Conservation (phyloP, 2,329 filamentous ascomycete species). For the Alternaria burnsii region DNA sequence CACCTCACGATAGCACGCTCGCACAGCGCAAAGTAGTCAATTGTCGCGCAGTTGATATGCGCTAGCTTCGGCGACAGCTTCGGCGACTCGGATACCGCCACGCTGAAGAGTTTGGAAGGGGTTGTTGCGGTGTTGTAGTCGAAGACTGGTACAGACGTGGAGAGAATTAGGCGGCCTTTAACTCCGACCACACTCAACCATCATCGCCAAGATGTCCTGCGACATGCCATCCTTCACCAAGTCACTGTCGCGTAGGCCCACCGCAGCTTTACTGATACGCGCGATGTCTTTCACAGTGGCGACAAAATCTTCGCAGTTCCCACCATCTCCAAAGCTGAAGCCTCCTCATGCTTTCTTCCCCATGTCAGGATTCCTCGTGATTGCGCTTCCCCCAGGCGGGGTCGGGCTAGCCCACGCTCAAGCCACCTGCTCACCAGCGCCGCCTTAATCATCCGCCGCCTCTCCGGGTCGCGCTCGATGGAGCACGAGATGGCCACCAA, state of each 20-base stretch:
- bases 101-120: background rate
- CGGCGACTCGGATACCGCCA: conserved; percentile 9
- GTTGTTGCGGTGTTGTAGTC: conserved; percentile 11
- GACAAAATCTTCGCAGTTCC: background rate
- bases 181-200: conserved; percentile 25
- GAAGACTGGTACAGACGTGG: conserved; percentile 9
- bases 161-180: conserved; percentile 28
- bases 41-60: conserved; percentile 1
- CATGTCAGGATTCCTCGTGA: background rate
- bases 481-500: background rate
- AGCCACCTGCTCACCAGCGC: conserved; percentile 6
- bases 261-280: conserved; percentile 15
- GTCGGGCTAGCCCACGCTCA: conserved; percentile 9
- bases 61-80: conserved; percentile 20
- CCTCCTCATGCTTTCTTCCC: background rate
- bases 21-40: background rate
- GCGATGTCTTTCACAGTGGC: conserved; percentile 20
- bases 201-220: conserved; percentile 16
- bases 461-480: background rate
- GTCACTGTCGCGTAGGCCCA: conserved; percentile 9
- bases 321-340: background rate
- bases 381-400: conserved; percentile 8
- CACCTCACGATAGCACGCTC: conserved; percentile 9
- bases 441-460: background rate
- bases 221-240: conserved; percentile 11